Evolutionary conservation across 139 green algal genomes (phyloP), one percentile per base, ranked within the genome.

Genomic region (Chlorella sp.): DNA sequence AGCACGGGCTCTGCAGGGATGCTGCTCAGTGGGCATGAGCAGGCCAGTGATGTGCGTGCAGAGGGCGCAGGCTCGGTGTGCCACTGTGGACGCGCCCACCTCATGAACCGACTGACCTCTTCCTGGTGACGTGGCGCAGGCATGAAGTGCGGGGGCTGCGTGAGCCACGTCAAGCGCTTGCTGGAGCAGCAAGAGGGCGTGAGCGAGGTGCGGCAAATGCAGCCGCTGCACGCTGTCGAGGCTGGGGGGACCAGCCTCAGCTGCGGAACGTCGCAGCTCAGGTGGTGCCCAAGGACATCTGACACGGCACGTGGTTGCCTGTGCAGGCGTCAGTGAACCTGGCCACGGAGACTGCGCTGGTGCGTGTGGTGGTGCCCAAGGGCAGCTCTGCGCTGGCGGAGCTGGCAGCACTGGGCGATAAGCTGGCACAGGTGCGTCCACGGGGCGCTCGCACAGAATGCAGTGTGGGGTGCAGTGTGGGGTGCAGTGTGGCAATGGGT

Each of bases 261-360:
- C 42, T 55, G 10, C 10, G 42, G 10, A 17, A 55, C 42, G 10
- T 10, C 17, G 42, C 42, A 26, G 42, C n/a, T n/a, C n/a, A n/a
- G n/a, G n/a, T n/a, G n/a, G n/a, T n/a, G n/a, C n/a, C n/a, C n/a
- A n/a, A n/a, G n/a, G n/a, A n/a, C n/a, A n/a, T n/a, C n/a, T n/a
- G 17, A 55, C 42, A 55, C 42, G 17, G 42, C 42, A 55, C 17
- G 10, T 55, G 42, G 17, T 17, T 26, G 10, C 17, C 42, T 10
- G 10, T 55, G 42, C 42, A 72, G 68, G 93, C 93, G 2, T 92
- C 78, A 0, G 93, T 98, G 31, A 97, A 96, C 76, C 83, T 97
- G 6, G 87, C 90, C 31, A 98, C 92, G 2, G 93, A 96, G 72
- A 94, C 88, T 17, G 93, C 93, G 1, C 76, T 96, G 17, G 92